Evolutionary conservation across 1,139 yeast genomes (phyloP).

Genomic region (Diutina mesorugosa): DNA sequence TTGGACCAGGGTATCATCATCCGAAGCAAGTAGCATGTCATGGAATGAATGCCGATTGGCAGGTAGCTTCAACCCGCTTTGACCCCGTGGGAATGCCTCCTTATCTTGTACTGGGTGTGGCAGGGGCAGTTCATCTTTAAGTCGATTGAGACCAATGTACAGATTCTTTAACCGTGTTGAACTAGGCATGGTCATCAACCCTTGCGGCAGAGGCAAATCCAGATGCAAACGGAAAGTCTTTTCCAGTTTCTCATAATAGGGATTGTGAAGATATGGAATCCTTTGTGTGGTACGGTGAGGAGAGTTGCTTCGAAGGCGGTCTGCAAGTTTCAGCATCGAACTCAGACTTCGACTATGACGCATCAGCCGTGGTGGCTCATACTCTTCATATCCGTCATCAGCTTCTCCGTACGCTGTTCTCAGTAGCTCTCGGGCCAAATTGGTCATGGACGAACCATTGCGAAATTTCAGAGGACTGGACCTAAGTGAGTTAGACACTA

Average conservation of each 20-base stretch:
- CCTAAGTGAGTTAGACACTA: background rate
- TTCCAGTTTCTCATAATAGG: background rate
- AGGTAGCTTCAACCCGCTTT: background rate
- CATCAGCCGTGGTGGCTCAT: background rate
- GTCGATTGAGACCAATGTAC: slow-evolving; percentile 2
- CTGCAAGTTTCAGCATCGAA: background rate
- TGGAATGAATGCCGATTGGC: background rate
- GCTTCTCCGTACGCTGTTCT: background rate
- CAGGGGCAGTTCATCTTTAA: background rate
- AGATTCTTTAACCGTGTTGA: background rate
- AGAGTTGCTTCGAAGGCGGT: background rate
- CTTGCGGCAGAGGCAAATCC: background rate
- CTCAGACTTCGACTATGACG: background rate
- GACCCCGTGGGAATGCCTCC: background rate
- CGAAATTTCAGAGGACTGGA: background rate
- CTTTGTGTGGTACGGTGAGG: background rate
- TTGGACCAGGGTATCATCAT: background rate
- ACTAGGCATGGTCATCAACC: slow-evolving; percentile 1
- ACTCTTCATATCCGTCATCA: background rate
- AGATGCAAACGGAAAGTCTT: background rate
- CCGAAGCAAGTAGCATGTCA: background rate
- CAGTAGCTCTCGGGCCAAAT: background rate
- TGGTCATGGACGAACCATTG: background rate
- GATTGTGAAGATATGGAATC: background rate
- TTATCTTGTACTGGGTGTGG: background rate